phyloP scores from a whole-genome alignment of 495 filamentous ascomycete species.

The Pyrenula aspistea region DNA sequence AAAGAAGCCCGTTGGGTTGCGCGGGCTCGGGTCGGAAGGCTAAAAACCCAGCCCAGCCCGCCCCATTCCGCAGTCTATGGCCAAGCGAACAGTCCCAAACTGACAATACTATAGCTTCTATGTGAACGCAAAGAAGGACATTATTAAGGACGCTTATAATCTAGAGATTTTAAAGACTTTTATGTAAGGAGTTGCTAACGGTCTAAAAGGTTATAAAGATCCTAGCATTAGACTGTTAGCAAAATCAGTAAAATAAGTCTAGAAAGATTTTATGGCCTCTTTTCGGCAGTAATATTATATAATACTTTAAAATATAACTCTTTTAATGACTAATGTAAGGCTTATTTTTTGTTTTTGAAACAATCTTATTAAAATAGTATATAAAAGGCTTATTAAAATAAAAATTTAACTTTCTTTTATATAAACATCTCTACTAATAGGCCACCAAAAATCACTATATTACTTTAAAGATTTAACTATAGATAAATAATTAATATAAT shows the following conservation, averaged over 20 bases:
- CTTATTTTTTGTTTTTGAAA: not conserved
- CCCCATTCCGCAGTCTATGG: no score
- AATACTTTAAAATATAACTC: not conserved
- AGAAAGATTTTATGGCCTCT: not conserved
- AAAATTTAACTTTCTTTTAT: not conserved
- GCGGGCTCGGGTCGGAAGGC: no score
- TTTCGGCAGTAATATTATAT: not conserved
- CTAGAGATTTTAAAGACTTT: not conserved
- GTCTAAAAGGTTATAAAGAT: not conserved
- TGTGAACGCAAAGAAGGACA: not conserved
- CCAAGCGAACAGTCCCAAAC: no score
- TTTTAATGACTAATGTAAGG: not conserved
- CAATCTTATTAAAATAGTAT: not conserved
- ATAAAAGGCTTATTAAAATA: not conserved
- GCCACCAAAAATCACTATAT: not conserved
- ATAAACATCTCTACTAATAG: not conserved
- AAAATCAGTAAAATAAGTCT: not conserved
- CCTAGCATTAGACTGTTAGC: not conserved
- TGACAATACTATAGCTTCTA: not conserved
- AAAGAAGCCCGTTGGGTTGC: no score
- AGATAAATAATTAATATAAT: not conserved
- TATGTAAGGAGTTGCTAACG: not conserved
- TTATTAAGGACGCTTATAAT: not conserved
- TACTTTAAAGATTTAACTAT: not conserved
- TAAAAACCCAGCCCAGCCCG: no score